phyloP scores from a whole-genome alignment of 768 basidiomycete genomes.

The Mycena rebaudengoi region DNA sequence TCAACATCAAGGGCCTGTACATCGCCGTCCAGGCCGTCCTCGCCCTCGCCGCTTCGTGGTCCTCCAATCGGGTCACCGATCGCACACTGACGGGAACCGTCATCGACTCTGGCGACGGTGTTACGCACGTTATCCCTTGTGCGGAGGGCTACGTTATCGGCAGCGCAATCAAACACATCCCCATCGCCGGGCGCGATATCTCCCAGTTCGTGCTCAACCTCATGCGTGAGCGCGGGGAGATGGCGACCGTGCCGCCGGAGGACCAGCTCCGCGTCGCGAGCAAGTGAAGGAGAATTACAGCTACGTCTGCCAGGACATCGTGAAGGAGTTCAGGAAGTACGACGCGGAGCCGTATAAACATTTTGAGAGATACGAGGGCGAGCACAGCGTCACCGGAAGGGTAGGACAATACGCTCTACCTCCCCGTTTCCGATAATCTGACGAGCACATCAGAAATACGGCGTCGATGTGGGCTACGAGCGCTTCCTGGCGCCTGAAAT shows the following conservation, averaged over 20 bases:
- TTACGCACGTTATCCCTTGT: slow-evolving; percentile 95
- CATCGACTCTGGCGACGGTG: slow-evolving; percentile 99
- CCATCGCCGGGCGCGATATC: slow-evolving; percentile 98
- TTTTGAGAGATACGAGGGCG: slow-evolving; percentile 93
- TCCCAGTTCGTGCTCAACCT: slow-evolving; percentile 95
- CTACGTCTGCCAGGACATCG: slow-evolving; percentile 99
- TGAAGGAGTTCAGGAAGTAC: slow-evolving; percentile 98
- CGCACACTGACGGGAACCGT: slow-evolving; percentile 96
- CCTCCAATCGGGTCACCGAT: slow-evolving; percentile 87
- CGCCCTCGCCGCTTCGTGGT: slow-evolving; percentile 97
- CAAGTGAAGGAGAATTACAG: slow-evolving; percentile 98
- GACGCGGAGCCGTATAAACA: slow-evolving; percentile 95
- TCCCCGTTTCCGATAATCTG: background rate
- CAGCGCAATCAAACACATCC: slow-evolving; percentile 98
- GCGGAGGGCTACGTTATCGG: slow-evolving; percentile 99
- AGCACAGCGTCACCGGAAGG: slow-evolving; percentile 91
- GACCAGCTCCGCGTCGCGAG: slow-evolving; percentile 92
- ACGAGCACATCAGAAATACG: slow-evolving; percentile 77
- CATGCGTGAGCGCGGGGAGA: slow-evolving; percentile 95
- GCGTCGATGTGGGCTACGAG: slow-evolving; percentile 95
- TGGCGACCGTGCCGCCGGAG: slow-evolving; percentile 89
- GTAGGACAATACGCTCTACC: slow-evolving; percentile 51
- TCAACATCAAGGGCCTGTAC: slow-evolving; percentile 98
- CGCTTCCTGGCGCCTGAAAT: slow-evolving; percentile 99
- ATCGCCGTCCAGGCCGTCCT: slow-evolving; percentile 99